Conservation (phyloP, 2,329 filamentous ascomycete species). For the Neurospora sp. region DNA sequence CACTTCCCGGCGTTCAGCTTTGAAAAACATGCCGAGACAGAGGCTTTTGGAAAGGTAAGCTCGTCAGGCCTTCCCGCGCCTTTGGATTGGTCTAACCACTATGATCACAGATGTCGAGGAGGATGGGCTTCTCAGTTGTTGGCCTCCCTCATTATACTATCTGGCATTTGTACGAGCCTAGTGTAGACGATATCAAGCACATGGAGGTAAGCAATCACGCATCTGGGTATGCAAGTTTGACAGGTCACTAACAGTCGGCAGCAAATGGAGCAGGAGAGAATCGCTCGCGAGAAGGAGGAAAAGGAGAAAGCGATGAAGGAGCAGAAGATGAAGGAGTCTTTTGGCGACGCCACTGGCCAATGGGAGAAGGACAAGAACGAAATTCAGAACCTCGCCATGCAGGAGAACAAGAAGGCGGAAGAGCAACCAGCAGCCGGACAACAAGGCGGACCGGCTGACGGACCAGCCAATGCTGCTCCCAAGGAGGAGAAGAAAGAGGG, state of each 20-base stretch:
- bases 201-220: slow-evolving; percentile 59
- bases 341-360: slow-evolving; percentile 64
- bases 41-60: slow-evolving; percentile 92
- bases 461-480: slow-evolving; percentile 8
- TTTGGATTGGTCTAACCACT: slow-evolving; percentile 2
- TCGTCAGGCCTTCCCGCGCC: background rate
- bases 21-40: slow-evolving; percentile 95
- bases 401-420: slow-evolving; percentile 36
- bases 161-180: slow-evolving; percentile 99
- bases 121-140: slow-evolving; percentile 92
- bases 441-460: background rate
- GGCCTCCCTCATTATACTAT: slow-evolving; percentile 96
- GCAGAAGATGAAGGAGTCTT: slow-evolving; percentile 72
- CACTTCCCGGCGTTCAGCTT: slow-evolving; percentile 99
- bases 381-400: slow-evolving; percentile 58
- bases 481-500: slow-evolving; percentile 3
- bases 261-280: slow-evolving; percentile 88
- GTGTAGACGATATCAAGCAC: slow-evolving; percentile 89
- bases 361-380: slow-evolving; percentile 87
- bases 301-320: slow-evolving; percentile 60
- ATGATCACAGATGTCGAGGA: slow-evolving; percentile 72
- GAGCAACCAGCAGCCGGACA: slow-evolving; percentile 2
- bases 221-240: background rate
- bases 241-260: slow-evolving; percentile 24
- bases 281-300: slow-evolving; percentile 72